These are phyloP conservation scores for Arthrobotrys entomopaga DNA, from an alignment of 2,329 filamentous ascomycete species.

Conservation along the genomic window DNA sequence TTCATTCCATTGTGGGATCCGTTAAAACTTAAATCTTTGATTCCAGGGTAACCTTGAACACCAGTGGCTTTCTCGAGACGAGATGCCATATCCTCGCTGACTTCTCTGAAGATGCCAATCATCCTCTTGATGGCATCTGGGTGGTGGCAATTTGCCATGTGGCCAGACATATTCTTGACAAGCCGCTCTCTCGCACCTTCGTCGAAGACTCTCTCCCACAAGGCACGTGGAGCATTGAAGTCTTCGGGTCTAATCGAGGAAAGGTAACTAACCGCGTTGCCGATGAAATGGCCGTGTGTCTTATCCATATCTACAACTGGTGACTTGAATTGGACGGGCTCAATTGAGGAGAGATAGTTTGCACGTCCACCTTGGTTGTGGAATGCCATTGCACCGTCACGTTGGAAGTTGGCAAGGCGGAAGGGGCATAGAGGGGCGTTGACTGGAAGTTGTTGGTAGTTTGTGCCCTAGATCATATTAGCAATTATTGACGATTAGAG, in stretches of 20 bases:
- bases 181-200: constrained; percentile 70
- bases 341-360: constrained; percentile 69
- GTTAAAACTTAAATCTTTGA: constrained; percentile 69
- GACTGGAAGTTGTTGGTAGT: constrained; percentile 71
- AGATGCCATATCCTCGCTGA: constrained; percentile 69
- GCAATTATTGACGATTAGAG: not conserved
- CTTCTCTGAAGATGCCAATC: constrained; percentile 73
- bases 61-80: constrained; percentile 73
- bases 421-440: constrained; percentile 60
- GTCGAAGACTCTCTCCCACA: constrained; percentile 73
- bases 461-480: constrained; percentile 64
- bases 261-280: constrained; percentile 64
- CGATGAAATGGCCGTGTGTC: constrained; percentile 63
- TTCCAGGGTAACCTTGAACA: constrained; percentile 70
- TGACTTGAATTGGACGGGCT: constrained; percentile 64
- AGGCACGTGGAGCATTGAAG: constrained; percentile 66
- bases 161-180: constrained; percentile 70
- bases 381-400: constrained; percentile 77
- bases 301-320: constrained; percentile 64
- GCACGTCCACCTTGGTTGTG: constrained; percentile 73
- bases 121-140: constrained; percentile 73
- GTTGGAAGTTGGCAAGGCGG: constrained; percentile 72
- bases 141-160: constrained; percentile 70
- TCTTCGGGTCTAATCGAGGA: constrained; percentile 63
- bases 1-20: constrained; percentile 72